Evolutionary conservation across 202 grass and related monocot species (phyloP).

Genomic region (Hordeum pubiflorum): DNA sequence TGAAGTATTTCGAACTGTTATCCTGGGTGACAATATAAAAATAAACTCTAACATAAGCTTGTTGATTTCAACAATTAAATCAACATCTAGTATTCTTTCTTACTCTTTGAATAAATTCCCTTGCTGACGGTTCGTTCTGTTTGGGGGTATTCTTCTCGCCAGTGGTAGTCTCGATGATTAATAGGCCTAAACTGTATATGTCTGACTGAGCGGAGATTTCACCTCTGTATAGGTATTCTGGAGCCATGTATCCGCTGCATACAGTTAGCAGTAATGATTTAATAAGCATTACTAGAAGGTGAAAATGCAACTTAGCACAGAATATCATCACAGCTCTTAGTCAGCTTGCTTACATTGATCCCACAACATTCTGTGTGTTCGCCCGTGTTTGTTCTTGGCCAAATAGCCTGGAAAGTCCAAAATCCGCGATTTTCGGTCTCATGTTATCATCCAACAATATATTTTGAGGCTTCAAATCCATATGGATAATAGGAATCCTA

Average conservation of each 20-base stretch:
- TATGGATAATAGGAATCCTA: neutral
- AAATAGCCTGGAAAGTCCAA: slow-evolving; percentile 25
- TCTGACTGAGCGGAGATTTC: slow-evolving; percentile 31
- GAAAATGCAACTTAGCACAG: neutral
- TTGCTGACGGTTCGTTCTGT: neutral
- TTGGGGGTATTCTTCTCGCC: slow-evolving; percentile 1
- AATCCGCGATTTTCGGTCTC: slow-evolving; percentile 11
- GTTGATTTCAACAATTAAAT: neutral
- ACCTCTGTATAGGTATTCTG: slow-evolving; percentile 31
- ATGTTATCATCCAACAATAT: slow-evolving; percentile 8
- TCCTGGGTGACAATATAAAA: neutral
- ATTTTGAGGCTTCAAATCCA: slow-evolving; percentile 18
- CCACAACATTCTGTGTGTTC: slow-evolving; percentile 24
- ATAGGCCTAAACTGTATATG: slow-evolving; percentile 29
- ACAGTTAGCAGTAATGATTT: neutral
- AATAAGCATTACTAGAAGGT: neutral
- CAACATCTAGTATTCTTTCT: neutral
- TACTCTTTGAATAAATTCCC: neutral
- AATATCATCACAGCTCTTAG: neutral
- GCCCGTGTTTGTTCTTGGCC: slow-evolving; percentile 19
- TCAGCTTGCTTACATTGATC: slow-evolving; percentile 6
- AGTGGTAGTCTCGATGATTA: slow-evolving; percentile 19
- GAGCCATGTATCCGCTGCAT: slow-evolving; percentile 28
- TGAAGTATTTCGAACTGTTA: neutral
- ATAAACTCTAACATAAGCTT: neutral